Conservation (phyloP, 2,329 filamentous ascomycete genomes). For the Verticillium zaregamsianum region DNA sequence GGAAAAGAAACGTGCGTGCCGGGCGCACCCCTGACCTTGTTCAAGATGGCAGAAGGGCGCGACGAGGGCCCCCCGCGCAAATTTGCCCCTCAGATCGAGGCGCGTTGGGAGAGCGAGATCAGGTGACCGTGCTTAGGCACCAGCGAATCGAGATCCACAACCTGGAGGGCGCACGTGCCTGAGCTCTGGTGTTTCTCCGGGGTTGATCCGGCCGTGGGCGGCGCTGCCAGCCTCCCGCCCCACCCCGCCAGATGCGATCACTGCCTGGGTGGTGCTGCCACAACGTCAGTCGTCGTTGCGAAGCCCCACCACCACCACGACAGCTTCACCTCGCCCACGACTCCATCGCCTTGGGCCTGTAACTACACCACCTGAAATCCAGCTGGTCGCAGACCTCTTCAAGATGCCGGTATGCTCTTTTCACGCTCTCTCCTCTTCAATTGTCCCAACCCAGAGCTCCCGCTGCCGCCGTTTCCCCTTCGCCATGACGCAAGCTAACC, state of each 20-base stretch:
- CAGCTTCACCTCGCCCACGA: background rate
- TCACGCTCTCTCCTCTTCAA: background rate
- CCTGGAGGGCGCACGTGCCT: background rate
- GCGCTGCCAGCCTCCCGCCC: background rate
- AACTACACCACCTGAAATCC: background rate
- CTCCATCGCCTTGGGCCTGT: background rate
- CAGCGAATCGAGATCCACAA: background rate
- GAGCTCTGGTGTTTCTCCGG: background rate
- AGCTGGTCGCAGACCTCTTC: slow-evolving; percentile 13
- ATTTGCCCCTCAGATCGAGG: background rate
- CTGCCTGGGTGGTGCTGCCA: slow-evolving; percentile 1
- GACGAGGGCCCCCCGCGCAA: background rate
- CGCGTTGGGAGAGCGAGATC: slow-evolving; percentile 5
- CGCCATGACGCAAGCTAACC: background rate
- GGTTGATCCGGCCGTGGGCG: background rate
- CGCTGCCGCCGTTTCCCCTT: background rate
- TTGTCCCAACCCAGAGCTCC: slow-evolving; percentile 5
- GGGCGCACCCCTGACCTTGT: background rate
- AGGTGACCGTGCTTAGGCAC: slow-evolving; percentile 4
- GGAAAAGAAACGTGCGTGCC: background rate
- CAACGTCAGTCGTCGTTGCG: slow-evolving; percentile 10
- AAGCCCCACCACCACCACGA: slow-evolving; percentile 8
- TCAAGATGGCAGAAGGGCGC: background rate
- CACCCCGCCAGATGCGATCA: background rate
- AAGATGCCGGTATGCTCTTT: slow-evolving; percentile 42